A percentile compares a stretch with the other conserved stretches of the same genome.
phyloP scores from a whole-genome alignment of 148 eudicot genomes.

The Fagopyrum tataricum region DNA sequence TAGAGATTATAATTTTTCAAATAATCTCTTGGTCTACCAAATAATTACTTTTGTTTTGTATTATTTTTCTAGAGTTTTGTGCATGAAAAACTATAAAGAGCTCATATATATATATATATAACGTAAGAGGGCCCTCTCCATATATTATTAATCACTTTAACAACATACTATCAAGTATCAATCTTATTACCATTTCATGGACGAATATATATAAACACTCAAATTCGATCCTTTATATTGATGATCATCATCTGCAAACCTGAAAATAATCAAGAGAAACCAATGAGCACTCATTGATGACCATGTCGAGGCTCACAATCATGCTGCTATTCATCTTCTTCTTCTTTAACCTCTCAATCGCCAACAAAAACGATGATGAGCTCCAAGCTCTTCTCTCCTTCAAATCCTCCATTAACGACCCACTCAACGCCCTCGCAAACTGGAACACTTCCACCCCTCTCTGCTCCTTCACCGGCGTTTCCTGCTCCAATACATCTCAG shows the following conservation, averaged over 20 bases:
- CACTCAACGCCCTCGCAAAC: slow-evolving; percentile 42
- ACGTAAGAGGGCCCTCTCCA: too few relatives aligned
- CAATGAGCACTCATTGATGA: background rate
- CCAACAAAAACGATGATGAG: background rate
- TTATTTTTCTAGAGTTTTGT: too few relatives aligned
- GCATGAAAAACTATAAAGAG: too few relatives aligned
- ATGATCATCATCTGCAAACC: background rate
- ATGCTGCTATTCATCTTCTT: background rate
- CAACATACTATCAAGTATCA: too few relatives aligned
- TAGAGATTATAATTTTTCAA: too few relatives aligned
- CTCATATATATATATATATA: too few relatives aligned
- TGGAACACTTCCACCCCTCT: slow-evolving; percentile 50
- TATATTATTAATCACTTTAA: too few relatives aligned
- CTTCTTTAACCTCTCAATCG: slow-evolving; percentile 1
- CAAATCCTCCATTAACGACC: slow-evolving; percentile 46
- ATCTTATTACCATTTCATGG: too few relatives aligned
- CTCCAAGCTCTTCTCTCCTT: slow-evolving; percentile 31
- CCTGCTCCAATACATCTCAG: slow-evolving; percentile 35
- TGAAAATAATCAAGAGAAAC: background rate
- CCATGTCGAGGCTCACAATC: background rate
- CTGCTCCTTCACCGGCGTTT: slow-evolving; percentile 62
- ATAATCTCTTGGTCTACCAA: too few relatives aligned
- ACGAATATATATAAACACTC: background rate
- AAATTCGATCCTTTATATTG: background rate
- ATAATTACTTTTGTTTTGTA: too few relatives aligned